Base-by-base conservation (phyloP, 2,329 filamentous ascomycete genomes). In the Sarocladium oryzae region DNA sequence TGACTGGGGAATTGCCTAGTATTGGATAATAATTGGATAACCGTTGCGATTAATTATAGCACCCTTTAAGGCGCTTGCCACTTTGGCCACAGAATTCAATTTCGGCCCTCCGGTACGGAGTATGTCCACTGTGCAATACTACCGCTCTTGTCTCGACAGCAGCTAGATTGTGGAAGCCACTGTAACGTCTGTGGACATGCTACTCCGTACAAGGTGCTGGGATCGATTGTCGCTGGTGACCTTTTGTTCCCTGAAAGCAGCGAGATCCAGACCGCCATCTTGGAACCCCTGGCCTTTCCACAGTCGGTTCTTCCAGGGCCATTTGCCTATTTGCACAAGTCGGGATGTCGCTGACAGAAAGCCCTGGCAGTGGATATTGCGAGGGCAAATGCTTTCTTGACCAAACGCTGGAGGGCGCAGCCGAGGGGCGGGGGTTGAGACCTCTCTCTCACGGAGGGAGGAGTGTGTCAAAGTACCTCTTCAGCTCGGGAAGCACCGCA, bases 21-120 rank as follows among this genome's bases (percentile, higher is more conserved):
- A n/a, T n/a, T n/a, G n/a, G n/a, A n/a, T n/a, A n/a, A n/a, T n/a
- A n/a, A n/a, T 32, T 30, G 28, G 26, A 13, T 21, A 26, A 48
- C 26, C 13, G 40, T 20, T 48, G 43, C n/a, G 28, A 30, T 32
- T 33, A 48, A 48, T 48, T 33, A 48, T 48, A 48, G 43, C 43
- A 33, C 43, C 7, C 4, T 7, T 30, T 41, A 8, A 48, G 26
- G 16, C 5, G 10, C 26, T 32, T 21, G 26, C 20, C 15, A 10
- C 10, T 18, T 33, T 48, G 26, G 28, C 26, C 15, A 24, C 40
- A 28, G 28, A 23, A 16, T 4, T 11, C 43, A 48, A 48, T 48
- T 48, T 48, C 43, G 43, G 43, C 28, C n/a, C n/a, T n/a, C n/a
- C n/a, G 40, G 7, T 20, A 40, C 4, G 18, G 37, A 26, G n/a